phyloP scores from a whole-genome alignment of 164 flowering plant genomes.

The Aristolochia californica region DNA sequence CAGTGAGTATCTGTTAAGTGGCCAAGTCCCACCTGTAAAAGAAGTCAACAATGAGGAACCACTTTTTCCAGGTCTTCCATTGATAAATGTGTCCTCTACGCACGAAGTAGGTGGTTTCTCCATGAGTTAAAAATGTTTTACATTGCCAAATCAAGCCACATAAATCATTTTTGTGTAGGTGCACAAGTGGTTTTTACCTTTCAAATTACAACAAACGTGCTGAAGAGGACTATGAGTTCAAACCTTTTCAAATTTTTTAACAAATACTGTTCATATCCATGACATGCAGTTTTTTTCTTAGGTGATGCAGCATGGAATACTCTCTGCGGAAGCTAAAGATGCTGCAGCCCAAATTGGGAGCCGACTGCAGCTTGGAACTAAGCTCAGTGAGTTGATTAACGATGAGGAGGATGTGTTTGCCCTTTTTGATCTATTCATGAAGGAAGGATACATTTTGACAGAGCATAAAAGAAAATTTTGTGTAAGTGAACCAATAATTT shows the following conservation, averaged over 20 bases:
- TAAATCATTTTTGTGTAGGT: too few species aligned
- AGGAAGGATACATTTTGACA: conserved; percentile 67
- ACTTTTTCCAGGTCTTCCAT: conserved; percentile 57
- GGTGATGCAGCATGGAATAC: conserved; percentile 4
- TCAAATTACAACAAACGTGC: too few species aligned
- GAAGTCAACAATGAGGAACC: conserved; percentile 96
- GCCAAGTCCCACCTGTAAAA: conserved; percentile 76
- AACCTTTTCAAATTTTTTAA: too few species aligned
- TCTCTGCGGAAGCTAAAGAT: conserved; percentile 66
- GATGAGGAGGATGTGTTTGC: conserved; percentile 62
- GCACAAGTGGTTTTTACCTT: too few species aligned
- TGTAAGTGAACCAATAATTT: conserved; percentile 33
- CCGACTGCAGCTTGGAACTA: conserved; percentile 68
- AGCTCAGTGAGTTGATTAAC: conserved; percentile 55
- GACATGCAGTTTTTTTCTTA: too few species aligned
- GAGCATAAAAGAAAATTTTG: conserved; percentile 63
- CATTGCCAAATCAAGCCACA: too few species aligned
- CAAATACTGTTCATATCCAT: too few species aligned
- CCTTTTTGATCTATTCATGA: conserved; percentile 50
- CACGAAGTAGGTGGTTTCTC: conserved; percentile 31
- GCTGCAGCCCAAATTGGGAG: conserved; percentile 71
- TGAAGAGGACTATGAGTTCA: too few species aligned
- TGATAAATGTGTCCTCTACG: conserved; percentile 22
- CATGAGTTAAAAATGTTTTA: background rate
- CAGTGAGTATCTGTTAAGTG: conserved; percentile 87